Evolutionary conservation across 1,139 yeast species (phyloP).

Genomic region (Kodamaea arcana): DNA sequence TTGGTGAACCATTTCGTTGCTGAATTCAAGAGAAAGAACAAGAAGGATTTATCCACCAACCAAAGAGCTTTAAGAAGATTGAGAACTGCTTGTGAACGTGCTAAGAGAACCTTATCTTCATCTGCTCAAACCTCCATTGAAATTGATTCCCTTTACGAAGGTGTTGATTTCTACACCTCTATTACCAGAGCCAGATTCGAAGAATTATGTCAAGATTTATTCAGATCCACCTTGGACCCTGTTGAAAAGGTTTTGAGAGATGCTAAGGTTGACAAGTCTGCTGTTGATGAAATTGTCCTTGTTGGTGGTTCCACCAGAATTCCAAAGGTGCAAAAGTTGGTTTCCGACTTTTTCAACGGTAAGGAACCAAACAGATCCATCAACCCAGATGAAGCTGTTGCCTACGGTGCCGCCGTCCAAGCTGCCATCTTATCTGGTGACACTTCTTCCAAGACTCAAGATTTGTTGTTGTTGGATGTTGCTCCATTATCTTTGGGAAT

Average conservation of each 20-base stretch:
- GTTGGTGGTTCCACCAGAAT: constrained; percentile 43
- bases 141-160: constrained; percentile 36
- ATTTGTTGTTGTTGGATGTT: constrained; percentile 79
- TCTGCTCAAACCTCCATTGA: constrained; percentile 37
- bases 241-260: constrained; percentile 39
- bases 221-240: constrained; percentile 39
- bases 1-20: constrained; percentile 37
- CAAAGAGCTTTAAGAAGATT: constrained; percentile 40
- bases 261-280: constrained; percentile 37
- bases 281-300: constrained; percentile 35
- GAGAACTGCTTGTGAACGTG: constrained; percentile 41
- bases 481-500: constrained; percentile 95
- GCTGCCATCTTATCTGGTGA: constrained; percentile 93
- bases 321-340: constrained; percentile 39
- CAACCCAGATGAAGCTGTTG: constrained; percentile 42
- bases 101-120: constrained; percentile 40
- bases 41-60: constrained; percentile 34
- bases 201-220: constrained; percentile 36
- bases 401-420: constrained; percentile 56
- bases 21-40: constrained; percentile 39
- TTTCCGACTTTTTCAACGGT: constrained; percentile 38
- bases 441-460: constrained; percentile 78
- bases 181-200: constrained; percentile 41
- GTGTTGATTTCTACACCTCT: constrained; percentile 38
- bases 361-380: constrained; percentile 42